Conservation (phyloP, 192 early-diverging fungal species). For the Coemansia sp. region DNA sequence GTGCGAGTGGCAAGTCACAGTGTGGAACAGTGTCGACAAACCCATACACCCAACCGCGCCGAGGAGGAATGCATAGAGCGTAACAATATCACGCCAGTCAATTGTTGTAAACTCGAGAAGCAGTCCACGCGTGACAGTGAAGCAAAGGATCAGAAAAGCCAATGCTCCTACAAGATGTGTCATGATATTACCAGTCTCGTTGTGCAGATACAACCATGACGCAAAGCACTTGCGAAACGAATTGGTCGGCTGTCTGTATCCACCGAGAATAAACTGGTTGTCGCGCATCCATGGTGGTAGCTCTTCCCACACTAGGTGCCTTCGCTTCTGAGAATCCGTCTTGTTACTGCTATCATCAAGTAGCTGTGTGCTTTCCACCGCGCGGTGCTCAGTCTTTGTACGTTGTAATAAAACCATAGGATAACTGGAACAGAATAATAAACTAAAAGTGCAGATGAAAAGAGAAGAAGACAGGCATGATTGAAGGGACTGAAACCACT, state of each 20-base stretch:
- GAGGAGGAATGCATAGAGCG: conserved; percentile 72
- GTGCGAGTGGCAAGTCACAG: conserved; percentile 82
- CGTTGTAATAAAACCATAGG: conserved; percentile 29
- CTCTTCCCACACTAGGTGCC: conserved; percentile 48
- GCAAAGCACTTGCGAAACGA: conserved; percentile 74
- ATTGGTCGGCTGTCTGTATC: conserved; percentile 76
- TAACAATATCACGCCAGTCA: conserved; percentile 62
- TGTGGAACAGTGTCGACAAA: conserved; percentile 77
- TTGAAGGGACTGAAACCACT: background rate
- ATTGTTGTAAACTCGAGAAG: conserved; percentile 55
- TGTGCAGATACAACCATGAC: conserved; percentile 82
- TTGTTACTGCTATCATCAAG: background rate
- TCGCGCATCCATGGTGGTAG: conserved; percentile 80
- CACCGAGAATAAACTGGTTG: conserved; percentile 73
- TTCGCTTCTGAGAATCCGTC: conserved; percentile 8
- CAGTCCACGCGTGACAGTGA: conserved; percentile 50
- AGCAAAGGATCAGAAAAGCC: conserved; percentile 56
- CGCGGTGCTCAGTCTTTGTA: conserved; percentile 5
- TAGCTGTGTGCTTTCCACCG: conserved; percentile 8
- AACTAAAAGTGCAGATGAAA: background rate
- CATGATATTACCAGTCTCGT: conserved; percentile 93
- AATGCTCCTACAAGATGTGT: conserved; percentile 77
- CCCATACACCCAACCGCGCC: conserved; percentile 78
- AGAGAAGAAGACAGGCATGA: background rate
- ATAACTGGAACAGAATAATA: background rate